Percentiles rank a stretch among this genome's conserved stretches.
Conservation (phyloP, 2,329 filamentous ascomycete species). For the Pyricularia sp. region DNA sequence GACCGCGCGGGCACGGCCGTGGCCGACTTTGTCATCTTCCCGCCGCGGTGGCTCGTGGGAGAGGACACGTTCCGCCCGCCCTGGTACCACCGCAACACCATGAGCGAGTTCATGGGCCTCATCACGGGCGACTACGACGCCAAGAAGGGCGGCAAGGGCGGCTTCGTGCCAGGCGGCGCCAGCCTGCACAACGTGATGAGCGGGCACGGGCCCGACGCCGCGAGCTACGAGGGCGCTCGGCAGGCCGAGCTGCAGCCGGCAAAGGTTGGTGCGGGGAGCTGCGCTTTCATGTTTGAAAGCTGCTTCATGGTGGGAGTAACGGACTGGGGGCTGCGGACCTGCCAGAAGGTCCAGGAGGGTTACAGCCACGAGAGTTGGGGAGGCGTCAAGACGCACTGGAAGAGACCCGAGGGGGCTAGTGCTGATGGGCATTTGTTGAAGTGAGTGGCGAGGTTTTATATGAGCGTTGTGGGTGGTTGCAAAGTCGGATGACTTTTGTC, state of each 20-base stretch:
- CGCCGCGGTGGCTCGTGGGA: constrained; percentile 48
- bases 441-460: neutral
- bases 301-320: constrained; percentile 43
- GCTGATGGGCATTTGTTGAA: constrained; percentile 8
- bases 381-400: constrained; percentile 8
- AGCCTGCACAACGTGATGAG: constrained; percentile 49
- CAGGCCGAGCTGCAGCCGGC: constrained; percentile 31
- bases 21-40: constrained; percentile 51
- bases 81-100: constrained; percentile 46
- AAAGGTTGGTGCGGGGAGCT: constrained; percentile 33
- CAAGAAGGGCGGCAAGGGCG: constrained; percentile 27
- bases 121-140: constrained; percentile 37
- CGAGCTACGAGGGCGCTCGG: constrained; percentile 33
- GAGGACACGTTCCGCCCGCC: constrained; percentile 49
- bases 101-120: constrained; percentile 38
- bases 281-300: constrained; percentile 44
- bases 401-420: constrained; percentile 9
- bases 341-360: constrained; percentile 48
- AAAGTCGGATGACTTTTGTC: neutral
- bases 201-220: constrained; percentile 39
- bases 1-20: constrained; percentile 42
- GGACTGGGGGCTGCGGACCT: constrained; percentile 57
- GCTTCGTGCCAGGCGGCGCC: constrained; percentile 32
- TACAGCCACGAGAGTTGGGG: constrained; percentile 77
- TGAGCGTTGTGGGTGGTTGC: neutral